A percentile compares a stretch with the other conserved stretches of the same genome.
Conservation (phyloP, 768 basidiomycete genomes). For the Gymnopilus dilepis region DNA sequence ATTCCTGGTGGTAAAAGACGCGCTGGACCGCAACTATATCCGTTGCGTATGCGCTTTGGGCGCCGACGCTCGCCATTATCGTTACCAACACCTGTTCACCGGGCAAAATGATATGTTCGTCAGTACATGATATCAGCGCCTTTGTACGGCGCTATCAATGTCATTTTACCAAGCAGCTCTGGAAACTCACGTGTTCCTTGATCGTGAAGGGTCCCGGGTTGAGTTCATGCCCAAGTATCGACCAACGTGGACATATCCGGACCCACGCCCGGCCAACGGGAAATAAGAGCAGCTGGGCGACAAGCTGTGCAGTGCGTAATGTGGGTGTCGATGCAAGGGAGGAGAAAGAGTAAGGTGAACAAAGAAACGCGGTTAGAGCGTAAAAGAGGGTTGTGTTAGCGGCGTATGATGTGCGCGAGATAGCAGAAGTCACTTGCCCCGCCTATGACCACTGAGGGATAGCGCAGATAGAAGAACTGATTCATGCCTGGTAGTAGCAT, state of each 20-base stretch:
- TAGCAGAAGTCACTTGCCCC: conserved; percentile 38
- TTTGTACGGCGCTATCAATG: conserved; percentile 11
- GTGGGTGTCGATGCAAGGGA: no score
- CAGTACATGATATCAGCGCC: conserved; percentile 2
- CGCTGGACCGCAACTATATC: conserved; percentile 78
- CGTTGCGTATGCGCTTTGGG: conserved; percentile 64
- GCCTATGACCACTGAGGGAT: conserved; percentile 66
- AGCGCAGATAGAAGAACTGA: conserved; percentile 80
- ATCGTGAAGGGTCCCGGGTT: conserved; percentile 81
- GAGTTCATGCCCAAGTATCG: conserved; percentile 61
- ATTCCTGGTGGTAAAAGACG: conserved; percentile 66
- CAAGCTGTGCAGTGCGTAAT: conserved; percentile 41
- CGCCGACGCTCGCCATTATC: conserved; percentile 65
- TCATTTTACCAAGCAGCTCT: not conserved
- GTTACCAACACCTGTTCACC: conserved; percentile 60
- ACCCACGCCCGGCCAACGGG: conserved; percentile 74
- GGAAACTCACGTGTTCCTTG: conserved; percentile 57
- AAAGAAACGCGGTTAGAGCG: conserved; percentile 20
- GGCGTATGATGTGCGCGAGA: not conserved
- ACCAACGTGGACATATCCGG: conserved; percentile 55
- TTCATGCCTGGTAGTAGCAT: conserved; percentile 74
- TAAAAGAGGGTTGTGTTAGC: conserved; percentile 18
- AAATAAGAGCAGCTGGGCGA: conserved; percentile 74
- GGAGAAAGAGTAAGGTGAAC: not conserved
- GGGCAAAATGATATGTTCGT: conserved; percentile 6